These are phyloP conservation scores for Fusarium albosuccineum DNA, from an alignment of 2,329 filamentous ascomycete genomes.

Conservation along the genomic window DNA sequence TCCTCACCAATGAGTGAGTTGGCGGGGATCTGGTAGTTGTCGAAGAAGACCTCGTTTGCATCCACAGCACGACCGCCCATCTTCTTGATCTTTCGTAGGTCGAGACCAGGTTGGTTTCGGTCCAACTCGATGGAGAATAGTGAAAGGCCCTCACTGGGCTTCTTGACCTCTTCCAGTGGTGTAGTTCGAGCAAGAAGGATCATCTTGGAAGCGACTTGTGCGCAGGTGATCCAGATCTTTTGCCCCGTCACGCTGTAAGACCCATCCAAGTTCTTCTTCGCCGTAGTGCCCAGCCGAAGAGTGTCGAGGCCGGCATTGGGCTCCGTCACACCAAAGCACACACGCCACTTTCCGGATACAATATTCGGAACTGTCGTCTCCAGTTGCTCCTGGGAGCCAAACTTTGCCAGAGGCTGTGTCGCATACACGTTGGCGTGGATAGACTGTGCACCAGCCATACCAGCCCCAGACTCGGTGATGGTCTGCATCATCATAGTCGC, in stretches of 20 bases:
- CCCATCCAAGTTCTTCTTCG: conserved; percentile 65
- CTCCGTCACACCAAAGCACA: conserved; percentile 89
- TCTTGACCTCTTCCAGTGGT: conserved; percentile 73
- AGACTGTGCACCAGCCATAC: conserved; percentile 77
- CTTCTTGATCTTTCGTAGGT: conserved; percentile 81
- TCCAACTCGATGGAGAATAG: conserved; percentile 86
- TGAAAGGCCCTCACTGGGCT: conserved; percentile 80
- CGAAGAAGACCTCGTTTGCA: conserved; percentile 90
- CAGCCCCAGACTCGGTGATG: conserved; percentile 81
- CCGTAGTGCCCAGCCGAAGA: conserved; percentile 75
- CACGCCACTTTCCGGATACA: conserved; percentile 77
- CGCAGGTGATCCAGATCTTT: conserved; percentile 92
- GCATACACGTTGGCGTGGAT: conserved; percentile 79
- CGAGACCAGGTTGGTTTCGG: conserved; percentile 67
- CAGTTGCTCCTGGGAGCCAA: conserved; percentile 75
- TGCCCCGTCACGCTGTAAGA: conserved; percentile 79
- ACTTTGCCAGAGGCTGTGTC: conserved; percentile 80
- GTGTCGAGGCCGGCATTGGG: conserved; percentile 86
- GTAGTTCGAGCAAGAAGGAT: conserved; percentile 84
- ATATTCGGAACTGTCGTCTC: conserved; percentile 75
- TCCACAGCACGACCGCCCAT: conserved; percentile 88
- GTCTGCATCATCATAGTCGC: conserved; percentile 91
- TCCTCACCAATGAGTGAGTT: conserved; percentile 77
- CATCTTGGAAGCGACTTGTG: conserved; percentile 87
- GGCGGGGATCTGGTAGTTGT: conserved; percentile 77